These are phyloP conservation scores for Naganishia liquefaciens DNA, from an alignment of 1,284 basidiomycete species.

Conservation along the genomic window DNA sequence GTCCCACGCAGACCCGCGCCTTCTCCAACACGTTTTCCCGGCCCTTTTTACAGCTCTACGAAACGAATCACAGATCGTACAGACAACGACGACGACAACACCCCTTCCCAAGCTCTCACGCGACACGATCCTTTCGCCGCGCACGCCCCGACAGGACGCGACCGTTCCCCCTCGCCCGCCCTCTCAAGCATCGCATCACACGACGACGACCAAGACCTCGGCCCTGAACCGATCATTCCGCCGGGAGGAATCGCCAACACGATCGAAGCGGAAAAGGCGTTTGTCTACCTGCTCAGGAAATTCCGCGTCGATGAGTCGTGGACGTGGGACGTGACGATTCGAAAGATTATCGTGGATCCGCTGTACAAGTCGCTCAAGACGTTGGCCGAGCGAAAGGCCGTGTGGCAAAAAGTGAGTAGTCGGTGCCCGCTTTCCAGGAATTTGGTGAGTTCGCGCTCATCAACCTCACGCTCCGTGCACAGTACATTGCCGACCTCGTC, in stretches of 20 bases:
- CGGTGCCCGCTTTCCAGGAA: not conserved
- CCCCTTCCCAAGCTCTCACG: constrained; percentile 18
- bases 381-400: constrained; percentile 88
- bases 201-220: constrained; percentile 22
- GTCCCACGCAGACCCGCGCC: too few species aligned
- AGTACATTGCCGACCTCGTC: constrained; percentile 70
- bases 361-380: constrained; percentile 92
- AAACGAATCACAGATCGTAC: constrained; percentile 17
- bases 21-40: too few species aligned
- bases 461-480: constrained; percentile 16
- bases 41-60: too few species aligned
- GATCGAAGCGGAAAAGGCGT: constrained; percentile 91
- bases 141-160: not conserved
- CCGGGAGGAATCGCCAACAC: constrained; percentile 81
- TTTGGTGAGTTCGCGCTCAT: not conserved
- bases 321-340: constrained; percentile 99
- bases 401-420: constrained; percentile 77
- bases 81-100: too few species aligned
- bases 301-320: constrained; percentile 85
- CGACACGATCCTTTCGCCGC: constrained; percentile 12
- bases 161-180: constrained; percentile 21
- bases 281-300: constrained; percentile 81
- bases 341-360: constrained; percentile 95
- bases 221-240: constrained; percentile 62
- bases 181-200: constrained; percentile 10